phyloP scores from a whole-genome alignment of 2,329 filamentous ascomycete species.

The Cladosporium sp. region DNA sequence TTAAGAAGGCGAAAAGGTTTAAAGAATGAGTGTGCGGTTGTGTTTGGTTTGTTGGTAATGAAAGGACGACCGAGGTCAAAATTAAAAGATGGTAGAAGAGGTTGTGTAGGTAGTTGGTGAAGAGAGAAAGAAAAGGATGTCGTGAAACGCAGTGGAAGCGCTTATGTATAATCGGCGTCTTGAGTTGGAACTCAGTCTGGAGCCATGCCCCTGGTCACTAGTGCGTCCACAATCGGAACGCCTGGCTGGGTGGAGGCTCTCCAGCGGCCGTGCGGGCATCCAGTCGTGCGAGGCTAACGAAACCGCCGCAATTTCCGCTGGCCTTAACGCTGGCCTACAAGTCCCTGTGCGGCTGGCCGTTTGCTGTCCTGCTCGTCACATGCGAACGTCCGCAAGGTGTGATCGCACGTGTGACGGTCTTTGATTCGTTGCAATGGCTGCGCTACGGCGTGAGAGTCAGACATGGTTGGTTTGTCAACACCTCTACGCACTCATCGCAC shows the following conservation, averaged over 20 bases:
- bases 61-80: conserved; percentile 24
- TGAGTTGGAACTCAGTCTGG: conserved; percentile 4
- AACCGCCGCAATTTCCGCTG: conserved; percentile 15
- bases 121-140: conserved; percentile 6
- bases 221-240: background rate
- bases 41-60: conserved; percentile 20
- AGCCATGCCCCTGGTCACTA: conserved; percentile 16
- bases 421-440: background rate
- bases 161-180: conserved; percentile 18
- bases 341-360: background rate
- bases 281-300: conserved; percentile 11
- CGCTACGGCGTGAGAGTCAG: background rate
- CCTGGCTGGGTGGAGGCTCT: conserved; percentile 1
- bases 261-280: conserved; percentile 5
- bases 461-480: background rate
- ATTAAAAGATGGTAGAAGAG: conserved; percentile 21
- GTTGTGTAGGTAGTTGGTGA: conserved; percentile 12
- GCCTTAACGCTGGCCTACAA: background rate
- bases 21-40: conserved; percentile 7
- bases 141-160: conserved; percentile 19
- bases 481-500: background rate
- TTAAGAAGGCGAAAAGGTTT: conserved; percentile 1
- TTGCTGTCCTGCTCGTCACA: conserved; percentile 15
- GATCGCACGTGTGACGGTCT: background rate
- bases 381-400: background rate